A percentile compares a stretch with the other conserved stretches of the same genome.
phyloP scores from a whole-genome alignment of 2,329 filamentous ascomycete genomes.

The Exophiala sp. region DNA sequence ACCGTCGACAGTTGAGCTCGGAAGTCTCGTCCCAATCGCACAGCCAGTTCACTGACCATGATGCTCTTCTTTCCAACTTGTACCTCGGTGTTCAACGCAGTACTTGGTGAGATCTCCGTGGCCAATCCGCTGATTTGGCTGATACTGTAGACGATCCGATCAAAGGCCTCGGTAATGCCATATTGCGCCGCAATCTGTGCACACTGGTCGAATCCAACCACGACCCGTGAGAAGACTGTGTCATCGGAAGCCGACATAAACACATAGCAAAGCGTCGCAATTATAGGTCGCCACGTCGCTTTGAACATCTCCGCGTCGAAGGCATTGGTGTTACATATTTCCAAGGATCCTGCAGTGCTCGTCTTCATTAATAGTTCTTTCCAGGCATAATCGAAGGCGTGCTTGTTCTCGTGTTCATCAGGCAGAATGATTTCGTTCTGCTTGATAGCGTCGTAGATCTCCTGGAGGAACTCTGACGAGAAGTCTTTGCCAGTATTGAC shows the following conservation, averaged over 20 bases:
- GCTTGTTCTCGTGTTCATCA: slow-evolving; percentile 94
- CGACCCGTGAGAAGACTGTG: slow-evolving; percentile 86
- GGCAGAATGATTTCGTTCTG: slow-evolving; percentile 93
- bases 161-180: slow-evolving; percentile 76
- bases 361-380: slow-evolving; percentile 88
- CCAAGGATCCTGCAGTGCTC: slow-evolving; percentile 67
- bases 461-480: slow-evolving; percentile 73
- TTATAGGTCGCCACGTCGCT: slow-evolving; percentile 89
- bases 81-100: slow-evolving; percentile 88
- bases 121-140: slow-evolving; percentile 87
- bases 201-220: slow-evolving; percentile 94
- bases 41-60: slow-evolving; percentile 97
- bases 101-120: slow-evolving; percentile 72
- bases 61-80: slow-evolving; percentile 81
- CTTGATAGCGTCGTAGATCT: slow-evolving; percentile 88
- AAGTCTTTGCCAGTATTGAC: slow-evolving; percentile 87
- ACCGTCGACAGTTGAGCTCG: slow-evolving; percentile 90
- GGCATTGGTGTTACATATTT: slow-evolving; percentile 83
- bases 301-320: slow-evolving; percentile 98
- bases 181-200: slow-evolving; percentile 87
- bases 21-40: slow-evolving; percentile 91
- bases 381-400: slow-evolving; percentile 97
- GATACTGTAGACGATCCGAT: slow-evolving; percentile 87
- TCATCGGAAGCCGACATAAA: slow-evolving; percentile 99
- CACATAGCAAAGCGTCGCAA: slow-evolving; percentile 93